phyloP scores from a whole-genome alignment of 1,139 yeast species.

The Sugiyamaella sp. region DNA sequence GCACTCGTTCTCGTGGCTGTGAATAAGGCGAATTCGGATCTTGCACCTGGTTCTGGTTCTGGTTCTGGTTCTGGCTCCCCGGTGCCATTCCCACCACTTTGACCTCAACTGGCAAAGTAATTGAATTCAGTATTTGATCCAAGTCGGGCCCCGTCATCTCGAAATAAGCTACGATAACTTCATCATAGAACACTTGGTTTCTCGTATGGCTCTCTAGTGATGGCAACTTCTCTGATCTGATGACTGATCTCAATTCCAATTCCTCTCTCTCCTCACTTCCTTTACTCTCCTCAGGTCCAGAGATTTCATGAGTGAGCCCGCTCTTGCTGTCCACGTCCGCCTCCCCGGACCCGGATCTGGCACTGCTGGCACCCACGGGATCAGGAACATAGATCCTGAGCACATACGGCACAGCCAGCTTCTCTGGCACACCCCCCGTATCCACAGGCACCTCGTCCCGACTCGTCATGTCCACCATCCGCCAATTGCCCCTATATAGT shows the following conservation, averaged over 20 bases:
- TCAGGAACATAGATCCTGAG: slow-evolving; percentile 1
- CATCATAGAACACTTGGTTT: slow-evolving; percentile 32
- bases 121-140: slow-evolving; percentile 18
- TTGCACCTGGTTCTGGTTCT: neutral
- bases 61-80: neutral
- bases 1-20: slow-evolving; percentile 19
- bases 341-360: too few relatives aligned
- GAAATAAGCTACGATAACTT: slow-evolving; percentile 28
- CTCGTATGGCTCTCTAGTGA: neutral
- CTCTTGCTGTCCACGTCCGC: too few relatives aligned
- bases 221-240: neutral
- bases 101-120: slow-evolving; percentile 27
- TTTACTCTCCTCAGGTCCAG: too few relatives aligned
- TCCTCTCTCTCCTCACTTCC: too few relatives aligned
- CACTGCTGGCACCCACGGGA: neutral
- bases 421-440: neutral
- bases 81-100: slow-evolving; percentile 25
- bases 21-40: neutral
- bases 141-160: slow-evolving; percentile 20
- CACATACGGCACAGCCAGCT: neutral
- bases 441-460: neutral
- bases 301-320: too few relatives aligned
- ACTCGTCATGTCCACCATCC: neutral
- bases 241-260: too few relatives aligned
- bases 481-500: neutral